phyloP scores from a whole-genome alignment of 2,329 filamentous ascomycete species.

The Fusarium keratoplasticum region DNA sequence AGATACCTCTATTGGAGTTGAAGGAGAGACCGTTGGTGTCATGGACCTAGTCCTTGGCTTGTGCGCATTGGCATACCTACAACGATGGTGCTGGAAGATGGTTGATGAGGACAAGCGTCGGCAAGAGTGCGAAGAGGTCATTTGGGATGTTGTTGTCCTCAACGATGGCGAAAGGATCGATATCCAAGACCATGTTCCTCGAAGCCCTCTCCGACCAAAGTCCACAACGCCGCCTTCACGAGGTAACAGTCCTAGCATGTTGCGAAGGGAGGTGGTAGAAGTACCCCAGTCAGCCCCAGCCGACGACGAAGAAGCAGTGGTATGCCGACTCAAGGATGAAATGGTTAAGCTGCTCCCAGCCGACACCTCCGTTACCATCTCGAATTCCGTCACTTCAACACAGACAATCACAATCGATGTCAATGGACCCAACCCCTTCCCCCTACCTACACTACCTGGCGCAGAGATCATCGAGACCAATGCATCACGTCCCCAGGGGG shows the following conservation, averaged over 20 bases:
- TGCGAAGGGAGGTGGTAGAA: background rate
- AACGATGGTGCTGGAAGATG: constrained; percentile 65
- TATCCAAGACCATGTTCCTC: constrained; percentile 47
- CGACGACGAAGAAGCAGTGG: constrained; percentile 56
- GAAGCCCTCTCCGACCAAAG: constrained; percentile 5
- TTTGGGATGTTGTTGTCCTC: constrained; percentile 76
- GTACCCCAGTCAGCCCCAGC: background rate
- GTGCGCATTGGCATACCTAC: constrained; percentile 71
- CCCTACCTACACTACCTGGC: constrained; percentile 66
- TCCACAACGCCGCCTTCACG: background rate
- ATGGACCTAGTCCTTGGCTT: constrained; percentile 71
- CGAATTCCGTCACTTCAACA: constrained; percentile 68
- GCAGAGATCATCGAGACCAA: constrained; percentile 69
- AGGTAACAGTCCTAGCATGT: background rate
- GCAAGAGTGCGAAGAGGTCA: constrained; percentile 64
- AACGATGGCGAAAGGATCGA: constrained; percentile 69
- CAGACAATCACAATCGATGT: constrained; percentile 75
- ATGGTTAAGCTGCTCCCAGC: constrained; percentile 66
- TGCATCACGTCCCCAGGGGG: constrained; percentile 42
- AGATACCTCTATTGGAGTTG: constrained; percentile 69
- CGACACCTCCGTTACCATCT: constrained; percentile 69
- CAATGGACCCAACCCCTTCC: constrained; percentile 61
- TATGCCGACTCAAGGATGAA: constrained; percentile 61
- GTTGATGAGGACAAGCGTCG: constrained; percentile 62
- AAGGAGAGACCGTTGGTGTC: constrained; percentile 70